These are phyloP conservation scores for Carallia brachiata DNA, from an alignment of 345 rosid species.

Conservation along the genomic window DNA sequence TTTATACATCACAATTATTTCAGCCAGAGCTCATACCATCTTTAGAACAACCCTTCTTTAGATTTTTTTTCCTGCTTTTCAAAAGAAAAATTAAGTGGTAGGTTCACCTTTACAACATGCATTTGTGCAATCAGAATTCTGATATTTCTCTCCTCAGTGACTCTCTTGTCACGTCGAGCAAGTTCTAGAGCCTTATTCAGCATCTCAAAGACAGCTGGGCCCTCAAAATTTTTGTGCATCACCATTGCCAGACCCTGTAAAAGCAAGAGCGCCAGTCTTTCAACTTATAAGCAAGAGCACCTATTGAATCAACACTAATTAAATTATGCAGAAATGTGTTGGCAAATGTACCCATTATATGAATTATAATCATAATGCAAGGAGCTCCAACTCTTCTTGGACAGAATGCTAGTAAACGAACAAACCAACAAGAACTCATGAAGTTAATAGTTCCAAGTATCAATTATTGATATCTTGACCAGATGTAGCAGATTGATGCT, in stretches of 20 bases:
- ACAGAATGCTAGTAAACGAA: too few relatives aligned
- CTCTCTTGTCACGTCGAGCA: conserved; percentile 49
- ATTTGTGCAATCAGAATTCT: conserved; percentile 80
- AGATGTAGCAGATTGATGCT: too few relatives aligned
- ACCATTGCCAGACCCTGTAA: conserved; percentile 83
- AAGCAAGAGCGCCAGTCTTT: not conserved
- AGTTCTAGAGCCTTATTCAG: conserved; percentile 62
- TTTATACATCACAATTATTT: too few relatives aligned
- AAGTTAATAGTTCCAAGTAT: too few relatives aligned
- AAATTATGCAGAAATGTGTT: not conserved
- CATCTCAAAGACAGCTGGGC: conserved; percentile 80
- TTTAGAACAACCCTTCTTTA: not conserved
- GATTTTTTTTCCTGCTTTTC: not conserved
- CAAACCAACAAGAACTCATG: too few relatives aligned
- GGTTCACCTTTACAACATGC: conserved; percentile 69
- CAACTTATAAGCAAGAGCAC: not conserved
- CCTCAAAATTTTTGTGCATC: conserved; percentile 83
- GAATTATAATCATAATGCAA: not conserved
- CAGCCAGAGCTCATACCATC: too few relatives aligned
- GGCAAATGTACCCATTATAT: not conserved
- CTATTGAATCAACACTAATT: not conserved
- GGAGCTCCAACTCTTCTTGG: too few relatives aligned
- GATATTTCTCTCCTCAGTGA: conserved; percentile 82
- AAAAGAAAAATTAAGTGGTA: conserved; percentile 6
- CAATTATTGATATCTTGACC: too few relatives aligned